These are phyloP conservation scores for Corynascus novoguineensis DNA, from an alignment of 495 filamentous ascomycete genomes.

Conservation along the genomic window DNA sequence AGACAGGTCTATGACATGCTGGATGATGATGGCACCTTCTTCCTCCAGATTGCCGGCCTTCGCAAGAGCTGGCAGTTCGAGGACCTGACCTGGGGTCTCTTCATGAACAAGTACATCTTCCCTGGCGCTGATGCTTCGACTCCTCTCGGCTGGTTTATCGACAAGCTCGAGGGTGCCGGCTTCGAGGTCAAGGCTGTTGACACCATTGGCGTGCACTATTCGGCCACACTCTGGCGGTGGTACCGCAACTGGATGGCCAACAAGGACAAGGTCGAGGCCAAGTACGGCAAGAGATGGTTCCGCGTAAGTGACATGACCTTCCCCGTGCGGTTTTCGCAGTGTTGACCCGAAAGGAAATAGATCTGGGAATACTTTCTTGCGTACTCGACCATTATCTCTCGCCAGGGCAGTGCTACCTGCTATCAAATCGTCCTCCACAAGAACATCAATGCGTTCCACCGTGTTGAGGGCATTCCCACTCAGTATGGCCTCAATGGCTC, in stretches of 20 bases:
- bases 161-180: slow-evolving; percentile 66
- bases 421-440: slow-evolving; percentile 95
- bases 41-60: slow-evolving; percentile 77
- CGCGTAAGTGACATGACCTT: slow-evolving; percentile 56
- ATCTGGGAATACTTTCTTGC: slow-evolving; percentile 99
- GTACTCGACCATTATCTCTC: slow-evolving; percentile 83
- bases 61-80: slow-evolving; percentile 84
- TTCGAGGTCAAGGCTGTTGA: slow-evolving; percentile 75
- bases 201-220: slow-evolving; percentile 94
- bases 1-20: slow-evolving; percentile 78
- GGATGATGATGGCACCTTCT: slow-evolving; percentile 78
- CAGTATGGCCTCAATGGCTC: slow-evolving; percentile 77
- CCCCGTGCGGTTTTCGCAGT: background rate
- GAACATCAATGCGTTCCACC: slow-evolving; percentile 96
- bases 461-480: slow-evolving; percentile 73
- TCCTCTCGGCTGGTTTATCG: slow-evolving; percentile 66
- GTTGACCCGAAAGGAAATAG: slow-evolving; percentile 44
- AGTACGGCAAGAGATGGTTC: slow-evolving; percentile 96
- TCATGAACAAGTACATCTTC: slow-evolving; percentile 93
- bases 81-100: slow-evolving; percentile 80
- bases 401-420: slow-evolving; percentile 90
- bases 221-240: slow-evolving; percentile 95
- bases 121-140: slow-evolving; percentile 81
- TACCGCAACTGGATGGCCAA: slow-evolving; percentile 99
- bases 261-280: slow-evolving; percentile 86